These are phyloP conservation scores for Pseudovirgaria hyperparasitica DNA, from an alignment of 2,329 filamentous ascomycete genomes.

Conservation along the genomic window DNA sequence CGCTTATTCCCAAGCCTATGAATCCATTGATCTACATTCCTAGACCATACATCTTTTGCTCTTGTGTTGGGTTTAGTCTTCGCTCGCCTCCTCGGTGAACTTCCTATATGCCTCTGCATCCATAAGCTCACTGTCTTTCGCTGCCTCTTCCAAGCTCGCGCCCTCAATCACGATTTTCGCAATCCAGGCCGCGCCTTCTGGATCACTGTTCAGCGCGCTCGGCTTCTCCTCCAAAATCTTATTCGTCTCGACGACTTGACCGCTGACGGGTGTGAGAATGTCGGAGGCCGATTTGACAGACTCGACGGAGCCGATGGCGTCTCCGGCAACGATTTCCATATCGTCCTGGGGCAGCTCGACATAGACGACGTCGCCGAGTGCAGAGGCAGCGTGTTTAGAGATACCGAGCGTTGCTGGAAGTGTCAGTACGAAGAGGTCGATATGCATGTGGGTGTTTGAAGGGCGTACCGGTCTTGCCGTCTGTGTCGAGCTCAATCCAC, in stretches of 20 bases:
- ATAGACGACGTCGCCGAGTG: conserved; percentile 92
- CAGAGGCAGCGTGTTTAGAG: conserved; percentile 79
- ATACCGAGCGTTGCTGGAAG: conserved; percentile 59
- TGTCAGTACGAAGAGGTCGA: conserved; percentile 1
- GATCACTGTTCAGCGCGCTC: conserved; percentile 73
- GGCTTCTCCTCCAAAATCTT: conserved; percentile 69
- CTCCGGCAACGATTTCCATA: conserved; percentile 58
- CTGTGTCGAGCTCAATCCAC: conserved; percentile 82
- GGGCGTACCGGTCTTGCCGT: conserved; percentile 60
- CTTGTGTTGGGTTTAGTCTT: too few relatives aligned
- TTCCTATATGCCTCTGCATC: conserved; percentile 62
- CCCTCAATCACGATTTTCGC: conserved; percentile 72
- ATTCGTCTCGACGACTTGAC: conserved; percentile 67
- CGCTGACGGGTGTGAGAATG: conserved; percentile 78
- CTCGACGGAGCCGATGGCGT: conserved; percentile 87
- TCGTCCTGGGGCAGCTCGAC: conserved; percentile 76
- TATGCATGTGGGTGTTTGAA: conserved; percentile 3
- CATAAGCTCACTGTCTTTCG: conserved; percentile 53
- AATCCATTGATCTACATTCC: too few relatives aligned
- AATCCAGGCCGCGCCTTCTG: conserved; percentile 88
- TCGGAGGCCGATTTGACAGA: conserved; percentile 98
- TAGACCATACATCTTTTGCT: too few relatives aligned
- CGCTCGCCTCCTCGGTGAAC: conserved; percentile 46
- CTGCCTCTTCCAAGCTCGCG: conserved; percentile 47
- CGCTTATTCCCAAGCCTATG: too few relatives aligned